Evolutionary conservation across 257 asterid species (phyloP).

Genomic region (Mentha longifolia): DNA sequence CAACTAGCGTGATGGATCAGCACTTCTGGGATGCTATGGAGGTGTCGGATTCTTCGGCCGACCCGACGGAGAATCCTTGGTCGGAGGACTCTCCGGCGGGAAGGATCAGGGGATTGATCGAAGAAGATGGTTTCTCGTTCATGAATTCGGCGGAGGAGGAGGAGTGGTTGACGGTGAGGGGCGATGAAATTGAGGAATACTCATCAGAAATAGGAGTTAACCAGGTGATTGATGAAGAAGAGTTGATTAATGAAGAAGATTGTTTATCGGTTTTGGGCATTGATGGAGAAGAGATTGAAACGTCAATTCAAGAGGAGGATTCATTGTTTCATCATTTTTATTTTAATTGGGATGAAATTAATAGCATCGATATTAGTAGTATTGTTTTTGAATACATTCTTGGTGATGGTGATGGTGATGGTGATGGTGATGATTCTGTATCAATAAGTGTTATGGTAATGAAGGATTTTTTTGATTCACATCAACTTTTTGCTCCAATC

Average conservation of each 20-base stretch:
- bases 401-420: conserved; percentile 30
- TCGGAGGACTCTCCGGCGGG: conserved; percentile 44
- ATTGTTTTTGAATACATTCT: conserved; percentile 10
- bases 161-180: conserved; percentile 72
- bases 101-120: conserved; percentile 53
- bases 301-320: conserved; percentile 37
- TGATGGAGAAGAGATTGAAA: conserved; percentile 37
- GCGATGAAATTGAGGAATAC: conserved; percentile 36
- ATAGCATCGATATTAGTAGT: conserved; percentile 24
- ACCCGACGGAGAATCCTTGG: conserved; percentile 23
- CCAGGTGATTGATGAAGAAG: background rate
- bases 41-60: conserved; percentile 39
- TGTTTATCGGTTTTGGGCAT: conserved; percentile 15
- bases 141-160: conserved; percentile 45
- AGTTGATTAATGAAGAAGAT: background rate
- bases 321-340: conserved; percentile 34
- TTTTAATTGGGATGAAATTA: conserved; percentile 41
- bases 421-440: conserved; percentile 41
- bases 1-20: conserved; percentile 76
- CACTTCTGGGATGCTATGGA: conserved; percentile 72
- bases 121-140: conserved; percentile 17
- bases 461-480: conserved; percentile 26
- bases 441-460: conserved; percentile 17
- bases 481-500: conserved; percentile 29
- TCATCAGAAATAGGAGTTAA: conserved; percentile 31